A percentile compares a stretch with the other conserved stretches of the same genome.
Evolutionary conservation across 305 asterid genomes (phyloP).

Genomic region (Stenogyne calaminthoides): DNA sequence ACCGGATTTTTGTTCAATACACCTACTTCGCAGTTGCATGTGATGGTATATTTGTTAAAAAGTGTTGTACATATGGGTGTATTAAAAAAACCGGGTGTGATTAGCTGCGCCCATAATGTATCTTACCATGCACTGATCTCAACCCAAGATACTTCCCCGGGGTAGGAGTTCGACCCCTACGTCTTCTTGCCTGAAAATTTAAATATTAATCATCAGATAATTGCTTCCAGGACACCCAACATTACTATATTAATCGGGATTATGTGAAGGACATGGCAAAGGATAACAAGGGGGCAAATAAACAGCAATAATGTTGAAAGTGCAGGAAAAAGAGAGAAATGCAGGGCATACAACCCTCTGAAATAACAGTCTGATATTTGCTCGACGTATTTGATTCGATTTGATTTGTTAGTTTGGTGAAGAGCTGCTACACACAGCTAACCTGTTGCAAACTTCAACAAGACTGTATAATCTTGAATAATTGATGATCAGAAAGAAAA

Average conservation of each 20-base stretch:
- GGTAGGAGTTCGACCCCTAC: conserved; percentile 94
- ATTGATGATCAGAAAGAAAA: not conserved
- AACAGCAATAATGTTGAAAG: conserved; percentile 15
- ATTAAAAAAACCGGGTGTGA: no score
- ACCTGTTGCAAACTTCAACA: conserved; percentile 75
- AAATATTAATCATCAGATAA: conserved; percentile 12
- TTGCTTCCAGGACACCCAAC: not conserved
- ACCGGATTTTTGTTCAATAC: no score
- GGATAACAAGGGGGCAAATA: not conserved
- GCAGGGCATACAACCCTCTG: conserved; percentile 96
- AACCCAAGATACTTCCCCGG: conserved; percentile 89
- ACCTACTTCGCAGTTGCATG: no score
- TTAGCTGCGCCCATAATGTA: not conserved
- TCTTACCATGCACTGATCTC: conserved; percentile 56
- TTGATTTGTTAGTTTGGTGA: conserved; percentile 84
- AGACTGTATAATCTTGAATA: conserved; percentile 43
- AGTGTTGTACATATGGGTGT: no score
- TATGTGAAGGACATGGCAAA: not conserved
- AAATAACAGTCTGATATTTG: conserved; percentile 60
- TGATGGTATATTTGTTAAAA: no score
- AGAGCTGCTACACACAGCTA: conserved; percentile 98
- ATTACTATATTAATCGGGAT: not conserved
- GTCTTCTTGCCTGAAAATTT: conserved; percentile 68
- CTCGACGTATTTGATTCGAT: conserved; percentile 68
- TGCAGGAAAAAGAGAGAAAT: conserved; percentile 46